These are phyloP conservation scores for Candida saitoana DNA, from an alignment of 805 yeast genomes.

Conservation along the genomic window DNA sequence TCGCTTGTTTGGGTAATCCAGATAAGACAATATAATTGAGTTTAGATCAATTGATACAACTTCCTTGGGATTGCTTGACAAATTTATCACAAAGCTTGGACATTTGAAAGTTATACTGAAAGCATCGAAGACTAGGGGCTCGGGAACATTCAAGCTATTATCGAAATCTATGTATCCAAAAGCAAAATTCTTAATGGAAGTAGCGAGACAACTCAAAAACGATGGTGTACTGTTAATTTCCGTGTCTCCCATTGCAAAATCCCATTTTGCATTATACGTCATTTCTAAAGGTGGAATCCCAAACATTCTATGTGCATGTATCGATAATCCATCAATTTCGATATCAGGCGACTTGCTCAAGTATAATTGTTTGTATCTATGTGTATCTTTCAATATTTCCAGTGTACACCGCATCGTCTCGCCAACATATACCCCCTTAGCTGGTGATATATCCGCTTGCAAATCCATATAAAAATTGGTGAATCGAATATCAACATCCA, in stretches of 20 bases:
- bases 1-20: conserved; percentile 66
- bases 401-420: conserved; percentile 19
- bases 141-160: conserved; percentile 59
- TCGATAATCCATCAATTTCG: conserved; percentile 51
- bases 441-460: conserved; percentile 67
- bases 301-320: conserved; percentile 89
- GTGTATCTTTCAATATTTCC: conserved; percentile 22
- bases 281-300: conserved; percentile 89
- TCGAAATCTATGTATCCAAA: conserved; percentile 73
- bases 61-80: conserved; percentile 17
- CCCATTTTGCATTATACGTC: conserved; percentile 90
- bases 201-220: conserved; percentile 41
- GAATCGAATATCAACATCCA: conserved; percentile 79
- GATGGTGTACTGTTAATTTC: conserved; percentile 46
- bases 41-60: conserved; percentile 14
- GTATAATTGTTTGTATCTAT: conserved; percentile 17
- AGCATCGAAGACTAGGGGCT: conserved; percentile 62
- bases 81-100: conserved; percentile 40
- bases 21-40: conserved; percentile 39
- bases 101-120: conserved; percentile 58
- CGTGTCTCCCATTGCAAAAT: conserved; percentile 62
- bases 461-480: conserved; percentile 92
- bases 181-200: conserved; percentile 45
- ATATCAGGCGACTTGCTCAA: conserved; percentile 29
- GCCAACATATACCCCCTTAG: conserved; percentile 34